Evolutionary conservation across 2,329 filamentous ascomycete species (phyloP).

Genomic region (Ceratocystis huliohia): DNA sequence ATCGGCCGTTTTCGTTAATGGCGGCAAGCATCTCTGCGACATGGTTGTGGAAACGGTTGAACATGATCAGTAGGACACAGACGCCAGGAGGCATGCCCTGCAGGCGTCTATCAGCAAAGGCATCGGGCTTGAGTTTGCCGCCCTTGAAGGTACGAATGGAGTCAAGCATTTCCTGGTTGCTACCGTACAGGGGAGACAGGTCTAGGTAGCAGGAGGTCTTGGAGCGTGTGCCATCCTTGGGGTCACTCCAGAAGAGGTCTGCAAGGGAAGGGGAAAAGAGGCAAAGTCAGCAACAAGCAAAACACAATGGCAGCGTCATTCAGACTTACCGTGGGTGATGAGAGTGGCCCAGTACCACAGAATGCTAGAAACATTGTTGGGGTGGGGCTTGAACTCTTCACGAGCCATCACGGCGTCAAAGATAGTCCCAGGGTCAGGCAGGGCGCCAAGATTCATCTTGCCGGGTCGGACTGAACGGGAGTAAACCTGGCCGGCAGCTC

Average conservation of each 20-base stretch:
- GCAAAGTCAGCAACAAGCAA: background rate
- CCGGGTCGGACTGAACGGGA: conserved; percentile 50
- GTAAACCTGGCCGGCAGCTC: conserved; percentile 55
- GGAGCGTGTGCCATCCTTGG: conserved; percentile 44
- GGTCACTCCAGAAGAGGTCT: conserved; percentile 61
- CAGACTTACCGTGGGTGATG: conserved; percentile 50
- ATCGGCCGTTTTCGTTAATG: conserved; percentile 78
- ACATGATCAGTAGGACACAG: conserved; percentile 61
- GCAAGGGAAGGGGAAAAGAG: no score
- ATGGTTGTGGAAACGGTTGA: conserved; percentile 78
- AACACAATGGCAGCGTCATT: background rate
- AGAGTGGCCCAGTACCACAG: conserved; percentile 63
- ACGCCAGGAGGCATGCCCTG: conserved; percentile 60
- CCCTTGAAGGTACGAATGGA: conserved; percentile 56
- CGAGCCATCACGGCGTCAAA: conserved; percentile 50
- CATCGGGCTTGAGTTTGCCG: conserved; percentile 60
- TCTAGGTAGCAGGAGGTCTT: conserved; percentile 63
- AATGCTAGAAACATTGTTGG: conserved; percentile 59
- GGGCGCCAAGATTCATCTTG: conserved; percentile 45
- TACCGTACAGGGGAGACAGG: conserved; percentile 58
- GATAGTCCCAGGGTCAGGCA: conserved; percentile 53
- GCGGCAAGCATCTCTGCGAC: conserved; percentile 63
- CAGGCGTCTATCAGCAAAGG: conserved; percentile 57
- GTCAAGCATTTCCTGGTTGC: conserved; percentile 53
- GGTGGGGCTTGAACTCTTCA: conserved; percentile 42